Conservation (phyloP, 768 basidiomycete genomes). For the Termitomyces bulborhizus region DNA sequence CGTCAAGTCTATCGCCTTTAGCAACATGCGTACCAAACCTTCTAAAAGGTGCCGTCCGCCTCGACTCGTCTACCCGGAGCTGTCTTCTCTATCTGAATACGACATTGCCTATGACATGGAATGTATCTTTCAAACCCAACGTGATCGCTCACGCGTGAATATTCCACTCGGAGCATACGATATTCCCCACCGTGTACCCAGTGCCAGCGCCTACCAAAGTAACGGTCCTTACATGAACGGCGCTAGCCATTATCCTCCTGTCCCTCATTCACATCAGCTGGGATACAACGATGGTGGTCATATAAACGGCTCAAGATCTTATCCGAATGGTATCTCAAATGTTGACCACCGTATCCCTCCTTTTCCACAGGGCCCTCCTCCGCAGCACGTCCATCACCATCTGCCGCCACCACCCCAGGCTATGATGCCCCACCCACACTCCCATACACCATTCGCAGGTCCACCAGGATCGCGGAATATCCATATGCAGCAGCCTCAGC, state of each 20-base stretch:
- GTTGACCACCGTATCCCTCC: constrained; percentile 9
- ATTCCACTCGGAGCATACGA: constrained; percentile 15
- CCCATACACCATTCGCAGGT: constrained; percentile 8
- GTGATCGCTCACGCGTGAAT: constrained; percentile 13
- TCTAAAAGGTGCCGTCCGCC: constrained; percentile 19
- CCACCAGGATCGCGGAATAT: constrained; percentile 14
- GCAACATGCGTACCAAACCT: constrained; percentile 18
- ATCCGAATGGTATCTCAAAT: background rate
- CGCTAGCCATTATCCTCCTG: background rate
- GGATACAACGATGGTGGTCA: constrained; percentile 1
- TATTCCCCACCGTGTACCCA: constrained; percentile 9
- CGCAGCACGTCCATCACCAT: constrained; percentile 10
- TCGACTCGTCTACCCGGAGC: constrained; percentile 36
- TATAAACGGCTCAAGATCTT: constrained; percentile 4
- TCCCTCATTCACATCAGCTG: background rate
- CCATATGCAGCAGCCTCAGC: constrained; percentile 13
- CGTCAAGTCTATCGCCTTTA: constrained; percentile 51
- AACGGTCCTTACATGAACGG: constrained; percentile 2
- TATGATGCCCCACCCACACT: constrained; percentile 3
- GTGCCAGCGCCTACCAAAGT: constrained; percentile 3
- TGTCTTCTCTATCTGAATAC: constrained; percentile 36
- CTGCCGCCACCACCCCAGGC: constrained; percentile 5
- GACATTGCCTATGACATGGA: constrained; percentile 53
- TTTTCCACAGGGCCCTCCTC: constrained; percentile 3
- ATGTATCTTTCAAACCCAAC: constrained; percentile 41